Base-by-base conservation (phyloP, 371 early-diverging fungal genomes). In the Mortierella polycephala region DNA sequence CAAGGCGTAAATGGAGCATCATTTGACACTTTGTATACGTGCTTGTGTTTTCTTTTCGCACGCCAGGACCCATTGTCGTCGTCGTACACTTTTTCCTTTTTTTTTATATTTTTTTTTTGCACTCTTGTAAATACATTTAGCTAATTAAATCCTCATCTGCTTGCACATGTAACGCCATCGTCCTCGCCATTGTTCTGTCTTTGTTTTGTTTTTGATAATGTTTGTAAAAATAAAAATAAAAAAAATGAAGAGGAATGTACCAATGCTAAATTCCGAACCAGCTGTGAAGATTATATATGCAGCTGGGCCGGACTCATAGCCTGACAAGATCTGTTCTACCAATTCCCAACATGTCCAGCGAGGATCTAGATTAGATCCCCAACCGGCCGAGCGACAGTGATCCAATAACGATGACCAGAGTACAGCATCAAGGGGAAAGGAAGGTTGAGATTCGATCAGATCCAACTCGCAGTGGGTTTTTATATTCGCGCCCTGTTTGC, bases 371-470 rank as follows among this genome's bases (percentile, higher is more conserved):
- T n/a, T 57, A 23, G 42, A 20, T 3, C 56, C 69, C 68, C 72
- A 65, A 77, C 79, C 66, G 58, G 79, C 79, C 72, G 79, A 77
- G 79, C 79, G 79, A 77, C 79, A 77, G 57, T 67, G 79, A 77
- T 72, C 60, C 79, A 76, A 21, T 69, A 65, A 68, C 41, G 64
- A 23, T 20, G 58, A 72, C 61, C 79, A 55, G 54, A 75, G 79
- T 77, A 71, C 79, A 71, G 79, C 79, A 56, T 77, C 79, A 77
- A 71, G 69, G 68, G 60, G 71, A 62, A 53, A 51, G 70, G 75
- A 57, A 62, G 58, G 45, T 50, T 21, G 40, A 20, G 5, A 50
- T 52, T 52, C 40, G 50, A 53, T 11, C 39, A 18, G 2, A 7
- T 1, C 50, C 16, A 8, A 20, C 2, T 5, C 10, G 16, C 37